Percentiles rank a stretch among this genome's conserved stretches.
phyloP scores from a whole-genome alignment of 164 flowering plant genomes.

The Vitis rupestris region DNA sequence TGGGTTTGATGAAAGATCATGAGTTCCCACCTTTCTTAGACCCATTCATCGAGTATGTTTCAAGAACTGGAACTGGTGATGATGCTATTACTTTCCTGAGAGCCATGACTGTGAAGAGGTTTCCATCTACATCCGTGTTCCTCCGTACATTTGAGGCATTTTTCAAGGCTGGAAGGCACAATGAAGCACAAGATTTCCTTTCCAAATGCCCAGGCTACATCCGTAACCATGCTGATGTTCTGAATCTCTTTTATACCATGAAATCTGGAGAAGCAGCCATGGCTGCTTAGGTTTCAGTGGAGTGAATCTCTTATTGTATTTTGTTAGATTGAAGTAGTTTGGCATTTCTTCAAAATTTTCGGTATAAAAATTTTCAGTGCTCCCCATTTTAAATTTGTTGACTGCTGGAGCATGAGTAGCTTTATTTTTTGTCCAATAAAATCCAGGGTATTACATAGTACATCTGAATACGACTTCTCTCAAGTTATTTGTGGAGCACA shows the following conservation, averaged over 20 bases:
- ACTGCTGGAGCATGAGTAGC: slow-evolving; percentile 5
- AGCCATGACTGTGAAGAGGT: slow-evolving; percentile 54
- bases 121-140: slow-evolving; percentile 57
- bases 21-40: slow-evolving; percentile 72
- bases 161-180: slow-evolving; percentile 53
- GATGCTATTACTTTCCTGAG: slow-evolving; percentile 56
- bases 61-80: slow-evolving; percentile 60
- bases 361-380: slow-evolving; percentile 2
- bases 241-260: slow-evolving; percentile 54
- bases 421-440: slow-evolving; percentile 8
- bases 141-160: slow-evolving; percentile 60
- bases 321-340: slow-evolving; percentile 5
- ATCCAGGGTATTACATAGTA: background rate
- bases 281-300: slow-evolving; percentile 29
- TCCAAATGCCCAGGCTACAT: slow-evolving; percentile 59
- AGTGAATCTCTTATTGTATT: slow-evolving; percentile 13
- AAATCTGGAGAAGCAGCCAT: slow-evolving; percentile 30
- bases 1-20: slow-evolving; percentile 61
- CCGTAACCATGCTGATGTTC: slow-evolving; percentile 70
- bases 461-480: too few relatives aligned
- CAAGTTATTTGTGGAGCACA: too few relatives aligned
- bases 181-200: slow-evolving; percentile 67
- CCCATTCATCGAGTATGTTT: slow-evolving; percentile 52
- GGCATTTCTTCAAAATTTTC: slow-evolving; percentile 12
- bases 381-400: background rate